Evolutionary conservation across 2,329 filamentous ascomycete species (phyloP).

Genomic region (Aspergillus tubingensis): DNA sequence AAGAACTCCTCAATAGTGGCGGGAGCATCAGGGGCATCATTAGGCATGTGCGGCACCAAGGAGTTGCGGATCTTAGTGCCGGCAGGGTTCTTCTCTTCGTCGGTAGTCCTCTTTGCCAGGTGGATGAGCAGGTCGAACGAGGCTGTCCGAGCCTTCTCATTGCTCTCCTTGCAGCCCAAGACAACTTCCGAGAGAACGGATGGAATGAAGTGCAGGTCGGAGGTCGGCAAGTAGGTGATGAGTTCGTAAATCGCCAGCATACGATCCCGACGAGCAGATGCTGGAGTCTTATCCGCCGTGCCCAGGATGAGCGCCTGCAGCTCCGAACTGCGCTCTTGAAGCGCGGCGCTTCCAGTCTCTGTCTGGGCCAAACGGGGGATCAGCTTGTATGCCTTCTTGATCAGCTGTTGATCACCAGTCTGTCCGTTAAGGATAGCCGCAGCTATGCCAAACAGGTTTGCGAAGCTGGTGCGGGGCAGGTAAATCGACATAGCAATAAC

Average conservation of each 20-base stretch:
- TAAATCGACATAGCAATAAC: constrained; percentile 96
- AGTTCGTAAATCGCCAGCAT: constrained; percentile 79
- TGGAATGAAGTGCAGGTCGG: constrained; percentile 89
- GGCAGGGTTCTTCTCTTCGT: constrained; percentile 54
- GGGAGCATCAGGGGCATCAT: constrained; percentile 71
- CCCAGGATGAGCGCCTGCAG: constrained; percentile 78
- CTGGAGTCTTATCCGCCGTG: constrained; percentile 80
- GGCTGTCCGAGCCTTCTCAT: constrained; percentile 85
- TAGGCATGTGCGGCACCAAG: constrained; percentile 83
- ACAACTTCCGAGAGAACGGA: constrained; percentile 90
- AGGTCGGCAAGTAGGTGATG: constrained; percentile 73
- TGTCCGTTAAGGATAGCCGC: constrained; percentile 74
- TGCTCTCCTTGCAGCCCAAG: constrained; percentile 95
- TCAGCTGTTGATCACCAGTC: constrained; percentile 75
- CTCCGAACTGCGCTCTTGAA: constrained; percentile 73
- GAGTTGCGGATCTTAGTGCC: constrained; percentile 81
- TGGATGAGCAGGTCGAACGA: constrained; percentile 88
- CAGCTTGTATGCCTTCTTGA: constrained; percentile 99
- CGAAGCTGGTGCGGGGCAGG: constrained; percentile 82
- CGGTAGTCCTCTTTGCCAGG: constrained; percentile 80
- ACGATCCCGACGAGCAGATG: constrained; percentile 82
- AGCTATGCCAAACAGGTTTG: constrained; percentile 82
- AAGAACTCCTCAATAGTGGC: constrained; percentile 94
- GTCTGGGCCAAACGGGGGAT: constrained; percentile 88
- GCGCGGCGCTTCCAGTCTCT: constrained; percentile 71